phyloP scores from a whole-genome alignment of 2,329 filamentous ascomycete genomes.

The Didymosphaeria variabile region DNA sequence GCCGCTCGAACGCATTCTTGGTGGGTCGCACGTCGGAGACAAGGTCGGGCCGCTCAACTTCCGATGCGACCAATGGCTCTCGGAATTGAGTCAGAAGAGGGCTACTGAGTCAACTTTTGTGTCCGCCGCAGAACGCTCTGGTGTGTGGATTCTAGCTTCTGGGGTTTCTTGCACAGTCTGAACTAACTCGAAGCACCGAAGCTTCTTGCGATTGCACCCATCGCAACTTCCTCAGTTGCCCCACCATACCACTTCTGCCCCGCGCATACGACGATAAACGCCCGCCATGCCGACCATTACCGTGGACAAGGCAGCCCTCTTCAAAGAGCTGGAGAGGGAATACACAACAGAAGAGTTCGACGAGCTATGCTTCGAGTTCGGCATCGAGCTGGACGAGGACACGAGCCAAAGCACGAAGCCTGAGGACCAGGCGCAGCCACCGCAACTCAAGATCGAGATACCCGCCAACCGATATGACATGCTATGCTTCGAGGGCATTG shows the following conservation, averaged over 20 bases:
- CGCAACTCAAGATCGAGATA: conserved; percentile 97
- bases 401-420: conserved; percentile 42
- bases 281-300: conserved; percentile 90
- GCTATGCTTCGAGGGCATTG: conserved; percentile 97
- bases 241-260: conserved; percentile 34
- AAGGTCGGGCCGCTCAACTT: conserved; percentile 11
- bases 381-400: conserved; percentile 97
- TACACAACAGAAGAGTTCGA: conserved; percentile 96
- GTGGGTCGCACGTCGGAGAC: not conserved
- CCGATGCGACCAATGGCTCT: conserved; percentile 11
- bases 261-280: conserved; percentile 12
- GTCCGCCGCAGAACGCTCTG: conserved; percentile 5
- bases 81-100: conserved; percentile 16
- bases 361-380: conserved; percentile 97
- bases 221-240: conserved; percentile 29
- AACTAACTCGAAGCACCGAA: not conserved
- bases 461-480: conserved; percentile 94
- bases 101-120: conserved; percentile 5
- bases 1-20: not conserved
- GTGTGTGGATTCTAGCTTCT: not conserved
- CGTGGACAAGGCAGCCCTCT: conserved; percentile 96
- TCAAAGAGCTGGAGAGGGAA: conserved; percentile 88
- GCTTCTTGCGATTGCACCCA: not conserved
- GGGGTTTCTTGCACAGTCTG: not conserved
- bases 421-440: conserved; percentile 72